phyloP scores from a whole-genome alignment of 768 basidiomycete genomes.

The Pleurotus ostreatus region DNA sequence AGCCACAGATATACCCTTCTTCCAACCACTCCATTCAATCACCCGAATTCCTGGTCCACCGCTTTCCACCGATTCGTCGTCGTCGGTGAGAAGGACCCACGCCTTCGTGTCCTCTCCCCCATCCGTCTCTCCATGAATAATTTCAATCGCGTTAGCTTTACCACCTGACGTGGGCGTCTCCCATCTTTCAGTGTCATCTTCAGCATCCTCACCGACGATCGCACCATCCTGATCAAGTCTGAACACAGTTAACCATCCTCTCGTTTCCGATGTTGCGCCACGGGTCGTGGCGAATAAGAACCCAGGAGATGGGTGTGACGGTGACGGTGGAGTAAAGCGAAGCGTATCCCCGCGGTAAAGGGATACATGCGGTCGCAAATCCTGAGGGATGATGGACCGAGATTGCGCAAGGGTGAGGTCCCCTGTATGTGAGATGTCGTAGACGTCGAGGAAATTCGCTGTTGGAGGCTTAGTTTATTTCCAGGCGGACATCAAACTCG shows the following conservation, averaged over 20 bases:
- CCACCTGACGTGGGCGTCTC: conserved; percentile 47
- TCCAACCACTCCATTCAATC: conserved; percentile 48
- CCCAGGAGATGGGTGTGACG: conserved; percentile 27
- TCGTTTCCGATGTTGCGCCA: conserved; percentile 27
- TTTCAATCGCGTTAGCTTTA: conserved; percentile 48
- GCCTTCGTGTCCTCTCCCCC: conserved; percentile 22
- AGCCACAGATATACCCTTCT: conserved; percentile 31
- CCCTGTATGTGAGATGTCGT: conserved; percentile 25
- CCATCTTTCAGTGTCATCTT: conserved; percentile 27
- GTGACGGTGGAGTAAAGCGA: conserved; percentile 34
- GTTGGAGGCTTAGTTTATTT: neutral
- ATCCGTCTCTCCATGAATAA: conserved; percentile 25
- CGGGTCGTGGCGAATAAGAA: conserved; percentile 47
- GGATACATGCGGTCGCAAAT: conserved; percentile 11
- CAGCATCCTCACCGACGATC: conserved; percentile 19
- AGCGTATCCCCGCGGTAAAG: conserved; percentile 44
- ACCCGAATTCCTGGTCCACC: conserved; percentile 36
- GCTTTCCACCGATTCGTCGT: conserved; percentile 31
- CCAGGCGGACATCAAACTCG: neutral
- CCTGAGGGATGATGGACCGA: conserved; percentile 20
- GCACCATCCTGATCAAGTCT: conserved; percentile 31
- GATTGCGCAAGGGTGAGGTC: conserved; percentile 17
- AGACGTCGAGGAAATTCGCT: conserved; percentile 46
- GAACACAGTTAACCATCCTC: conserved; percentile 43
- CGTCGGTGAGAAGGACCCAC: conserved; percentile 50